Base-by-base conservation (phyloP, 345 rosid genomes). In the Acer yangbiense region DNA sequence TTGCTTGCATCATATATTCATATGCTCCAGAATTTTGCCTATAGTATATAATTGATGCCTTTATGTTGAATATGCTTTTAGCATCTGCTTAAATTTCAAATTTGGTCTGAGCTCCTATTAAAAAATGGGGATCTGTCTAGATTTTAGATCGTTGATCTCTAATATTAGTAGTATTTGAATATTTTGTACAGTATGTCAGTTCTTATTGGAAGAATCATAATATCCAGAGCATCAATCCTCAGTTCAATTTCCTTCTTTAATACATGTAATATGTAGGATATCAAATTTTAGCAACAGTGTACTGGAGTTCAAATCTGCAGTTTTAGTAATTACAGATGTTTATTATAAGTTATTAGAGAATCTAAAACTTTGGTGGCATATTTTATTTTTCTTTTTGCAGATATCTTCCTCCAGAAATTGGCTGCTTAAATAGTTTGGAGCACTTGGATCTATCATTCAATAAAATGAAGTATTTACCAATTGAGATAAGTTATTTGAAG, bases 331-430 rank as follows among this genome's bases (percentile, higher is more conserved):
- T 61, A 10, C 12, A 62, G 20, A 10, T 69, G 62, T 69, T 74
- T 32, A 60, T 62, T n/a, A 43, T 76, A 27, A 3, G 63, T 57
- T 29, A 1, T 44, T 44, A n/a, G 65, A 29, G 69, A 27, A 68
- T 79, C 29, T 46, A 6, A 73, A 73, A 73, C 65, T 13, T 77
- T 80, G 25, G 58, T 81, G 17, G 21, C 61, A 29, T 74, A 18
- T 27, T 78, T 21, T 76, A 50, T 76, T 72, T 70, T 43, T 75
- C 64, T 65, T 77, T 55, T 17, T 87, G 88, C 90, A 96, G 99
- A 85, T 96, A 86, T 75, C 88, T 96, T 73, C 99, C 99, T 44
- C 89, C 97, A 44, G 98, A 96, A 90, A 96, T 96, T 81, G 95
- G 98, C 62, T 94, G 94, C 90, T 86, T 96, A 41, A 82, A 74